Conservation (phyloP, 176 grass and related monocot species). For the Typha latifolia region DNA sequence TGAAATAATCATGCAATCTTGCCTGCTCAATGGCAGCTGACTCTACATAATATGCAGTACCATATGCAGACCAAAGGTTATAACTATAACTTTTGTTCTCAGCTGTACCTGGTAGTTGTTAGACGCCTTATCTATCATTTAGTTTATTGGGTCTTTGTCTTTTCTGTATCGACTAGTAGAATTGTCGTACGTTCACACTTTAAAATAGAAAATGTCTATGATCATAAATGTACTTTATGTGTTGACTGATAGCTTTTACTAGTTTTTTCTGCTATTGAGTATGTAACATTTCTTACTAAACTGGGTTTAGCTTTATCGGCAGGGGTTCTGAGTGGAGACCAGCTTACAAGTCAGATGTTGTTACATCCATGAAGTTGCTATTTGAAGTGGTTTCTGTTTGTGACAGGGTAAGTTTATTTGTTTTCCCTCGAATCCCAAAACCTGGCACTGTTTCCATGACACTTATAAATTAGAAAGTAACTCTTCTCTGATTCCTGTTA, state of each 20-base stretch:
- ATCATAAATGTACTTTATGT: not conserved
- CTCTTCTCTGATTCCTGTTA: conserved; percentile 1
- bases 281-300: conserved; percentile 6
- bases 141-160: no score
- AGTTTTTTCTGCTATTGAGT: not conserved
- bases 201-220: no score
- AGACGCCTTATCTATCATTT: no score
- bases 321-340: conserved; percentile 2
- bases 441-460: not conserved
- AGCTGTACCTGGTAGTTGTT: no score
- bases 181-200: no score
- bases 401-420: conserved; percentile 31
- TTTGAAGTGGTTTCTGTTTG: conserved; percentile 25
- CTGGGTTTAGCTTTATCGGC: not conserved
- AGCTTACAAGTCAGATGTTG: conserved; percentile 13
- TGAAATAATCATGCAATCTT: no score
- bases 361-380: conserved; percentile 33
- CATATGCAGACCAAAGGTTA: no score
- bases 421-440: not conserved
- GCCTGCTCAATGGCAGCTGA: no score
- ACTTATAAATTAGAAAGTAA: not conserved
- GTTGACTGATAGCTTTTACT: not conserved
- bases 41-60: no score
- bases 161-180: no score
- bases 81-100: no score